A percentile compares a stretch with the other conserved stretches of the same genome.
Evolutionary conservation across 2,329 filamentous ascomycete species (phyloP).

Genomic region (Emericellopsis cladophorae): DNA sequence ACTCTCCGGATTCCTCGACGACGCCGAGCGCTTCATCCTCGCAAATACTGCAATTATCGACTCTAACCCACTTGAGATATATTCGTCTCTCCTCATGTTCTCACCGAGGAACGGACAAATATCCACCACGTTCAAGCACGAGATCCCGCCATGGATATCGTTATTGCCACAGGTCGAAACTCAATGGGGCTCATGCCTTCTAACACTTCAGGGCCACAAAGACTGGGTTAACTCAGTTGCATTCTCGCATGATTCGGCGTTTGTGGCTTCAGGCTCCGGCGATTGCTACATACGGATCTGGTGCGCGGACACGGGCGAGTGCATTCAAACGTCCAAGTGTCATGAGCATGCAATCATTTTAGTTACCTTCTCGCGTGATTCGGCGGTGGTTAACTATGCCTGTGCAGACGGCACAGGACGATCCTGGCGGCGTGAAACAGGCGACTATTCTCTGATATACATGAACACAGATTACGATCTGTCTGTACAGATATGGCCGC

Average conservation of each 20-base stretch:
- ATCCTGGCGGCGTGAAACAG: background rate
- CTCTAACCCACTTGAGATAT: too few relatives aligned
- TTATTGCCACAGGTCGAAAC: too few relatives aligned
- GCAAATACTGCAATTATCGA: too few relatives aligned
- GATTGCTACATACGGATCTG: background rate
- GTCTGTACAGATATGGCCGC: background rate
- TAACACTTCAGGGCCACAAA: slow-evolving; percentile 1
- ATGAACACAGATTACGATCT: background rate
- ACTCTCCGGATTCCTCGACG: background rate
- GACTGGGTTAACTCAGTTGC: slow-evolving; percentile 1
- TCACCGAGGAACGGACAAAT: too few relatives aligned
- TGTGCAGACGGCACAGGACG: background rate
- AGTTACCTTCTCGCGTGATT: background rate
- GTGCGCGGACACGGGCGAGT: background rate
- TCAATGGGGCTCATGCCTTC: too few relatives aligned
- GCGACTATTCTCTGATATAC: background rate
- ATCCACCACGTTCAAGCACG: too few relatives aligned
- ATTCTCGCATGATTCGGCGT: slow-evolving; percentile 5
- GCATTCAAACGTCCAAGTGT: background rate
- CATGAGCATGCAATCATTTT: background rate
- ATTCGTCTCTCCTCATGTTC: too few relatives aligned
- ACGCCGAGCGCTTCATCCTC: background rate
- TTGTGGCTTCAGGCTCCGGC: background rate
- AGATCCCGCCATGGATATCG: too few relatives aligned
- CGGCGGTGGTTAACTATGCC: background rate